These are phyloP conservation scores for Anisodus tanguticus DNA, from an alignment of 257 asterid genomes.

Conservation along the genomic window DNA sequence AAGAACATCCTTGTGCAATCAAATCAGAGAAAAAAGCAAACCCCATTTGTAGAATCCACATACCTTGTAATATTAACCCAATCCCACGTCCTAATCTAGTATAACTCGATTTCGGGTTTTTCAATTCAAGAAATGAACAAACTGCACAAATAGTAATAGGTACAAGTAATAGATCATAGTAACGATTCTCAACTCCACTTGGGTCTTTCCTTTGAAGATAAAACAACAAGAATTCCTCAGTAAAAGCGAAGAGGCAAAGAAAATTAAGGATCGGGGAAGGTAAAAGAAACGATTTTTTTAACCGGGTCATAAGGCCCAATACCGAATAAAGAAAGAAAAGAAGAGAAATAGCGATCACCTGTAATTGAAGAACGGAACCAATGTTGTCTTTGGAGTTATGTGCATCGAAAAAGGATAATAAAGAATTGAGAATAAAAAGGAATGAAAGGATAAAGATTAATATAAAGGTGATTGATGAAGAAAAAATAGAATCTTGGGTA, in stretches of 20 bases:
- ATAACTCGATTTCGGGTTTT: conserved; percentile 52
- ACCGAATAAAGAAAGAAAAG: conserved; percentile 67
- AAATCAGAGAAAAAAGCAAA: conserved; percentile 76
- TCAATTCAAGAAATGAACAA: conserved; percentile 73
- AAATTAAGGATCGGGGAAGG: conserved; percentile 57
- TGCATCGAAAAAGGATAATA: conserved; percentile 75
- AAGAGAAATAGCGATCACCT: conserved; percentile 61
- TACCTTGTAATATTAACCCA: conserved; percentile 77
- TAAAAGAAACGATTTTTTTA: conserved; percentile 43
- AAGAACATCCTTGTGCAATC: conserved; percentile 71
- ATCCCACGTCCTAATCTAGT: conserved; percentile 73
- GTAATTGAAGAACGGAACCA: conserved; percentile 75
- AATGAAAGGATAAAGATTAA: conserved; percentile 59
- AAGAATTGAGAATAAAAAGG: conserved; percentile 61
- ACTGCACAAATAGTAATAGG: conserved; percentile 74
- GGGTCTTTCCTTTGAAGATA: conserved; percentile 78
- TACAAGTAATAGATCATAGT: conserved; percentile 72
- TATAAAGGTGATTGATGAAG: conserved; percentile 60
- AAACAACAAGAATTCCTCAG: conserved; percentile 76
- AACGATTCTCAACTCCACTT: conserved; percentile 82
- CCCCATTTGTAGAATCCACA: conserved; percentile 96
- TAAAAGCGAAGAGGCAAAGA: conserved; percentile 73
- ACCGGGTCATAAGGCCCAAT: conserved; percentile 57
- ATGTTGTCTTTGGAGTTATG: conserved; percentile 52
- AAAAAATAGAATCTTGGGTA: conserved; percentile 35